Evolutionary conservation across 768 basidiomycete genomes (phyloP).

Genomic region (Sporobolomyces roseus): DNA sequence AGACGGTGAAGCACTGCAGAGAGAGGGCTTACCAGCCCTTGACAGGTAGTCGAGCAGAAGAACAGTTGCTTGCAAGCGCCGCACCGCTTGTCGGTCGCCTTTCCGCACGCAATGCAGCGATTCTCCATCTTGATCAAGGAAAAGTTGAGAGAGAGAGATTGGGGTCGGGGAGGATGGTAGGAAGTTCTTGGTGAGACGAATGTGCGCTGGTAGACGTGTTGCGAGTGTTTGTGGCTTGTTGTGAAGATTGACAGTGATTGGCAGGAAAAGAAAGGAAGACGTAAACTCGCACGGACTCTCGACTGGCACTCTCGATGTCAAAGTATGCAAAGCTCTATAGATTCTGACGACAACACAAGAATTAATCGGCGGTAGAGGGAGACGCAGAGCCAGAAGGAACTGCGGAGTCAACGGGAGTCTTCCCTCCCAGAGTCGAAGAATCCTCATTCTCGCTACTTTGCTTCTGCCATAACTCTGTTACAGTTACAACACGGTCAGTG

Average conservation of each 20-base stretch:
- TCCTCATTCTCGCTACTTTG: slow-evolving; percentile 22
- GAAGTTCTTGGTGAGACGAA: too few relatives aligned
- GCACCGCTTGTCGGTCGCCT: background rate
- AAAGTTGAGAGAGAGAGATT: background rate
- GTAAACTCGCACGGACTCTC: too few relatives aligned
- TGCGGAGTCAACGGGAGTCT: background rate
- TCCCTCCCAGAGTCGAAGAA: background rate
- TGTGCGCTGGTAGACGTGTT: too few relatives aligned
- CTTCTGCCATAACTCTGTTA: slow-evolving; percentile 28
- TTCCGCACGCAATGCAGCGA: background rate
- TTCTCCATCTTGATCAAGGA: background rate
- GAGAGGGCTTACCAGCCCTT: background rate
- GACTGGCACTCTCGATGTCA: too few relatives aligned
- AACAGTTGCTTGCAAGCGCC: background rate
- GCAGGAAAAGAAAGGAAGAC: too few relatives aligned
- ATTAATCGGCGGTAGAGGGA: background rate
- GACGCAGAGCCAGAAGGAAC: background rate
- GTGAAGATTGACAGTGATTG: too few relatives aligned
- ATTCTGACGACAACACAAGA: background rate
- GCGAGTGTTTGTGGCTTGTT: too few relatives aligned
- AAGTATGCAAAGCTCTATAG: background rate
- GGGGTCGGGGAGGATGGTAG: background rate
- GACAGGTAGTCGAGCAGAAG: background rate
- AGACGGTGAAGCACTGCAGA: background rate
- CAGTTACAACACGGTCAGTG: background rate